These are phyloP conservation scores for Tetracladium marchalianum DNA, from an alignment of 495 filamentous ascomycete species.

Conservation along the genomic window DNA sequence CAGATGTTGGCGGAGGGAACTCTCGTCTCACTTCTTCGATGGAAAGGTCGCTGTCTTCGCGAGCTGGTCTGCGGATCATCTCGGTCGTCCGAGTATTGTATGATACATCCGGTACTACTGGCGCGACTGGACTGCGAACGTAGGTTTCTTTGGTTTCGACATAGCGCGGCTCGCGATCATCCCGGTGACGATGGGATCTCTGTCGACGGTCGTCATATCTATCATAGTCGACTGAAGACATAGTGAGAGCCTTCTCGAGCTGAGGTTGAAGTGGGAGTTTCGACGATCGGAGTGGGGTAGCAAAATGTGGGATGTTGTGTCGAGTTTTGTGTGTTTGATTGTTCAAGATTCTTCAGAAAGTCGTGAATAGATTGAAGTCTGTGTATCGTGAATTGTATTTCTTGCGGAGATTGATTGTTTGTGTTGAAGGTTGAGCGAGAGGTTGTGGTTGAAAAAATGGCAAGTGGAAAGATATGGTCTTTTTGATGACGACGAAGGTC, in stretches of 20 bases:
- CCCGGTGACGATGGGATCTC: slow-evolving; percentile 24
- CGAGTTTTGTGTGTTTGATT: too few species aligned
- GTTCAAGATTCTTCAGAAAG: too few species aligned
- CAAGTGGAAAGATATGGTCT: not conserved
- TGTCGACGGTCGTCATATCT: slow-evolving; percentile 13
- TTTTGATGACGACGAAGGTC: not conserved
- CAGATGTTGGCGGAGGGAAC: slow-evolving; percentile 48
- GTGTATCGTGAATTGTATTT: too few species aligned
- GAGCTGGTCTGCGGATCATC: slow-evolving; percentile 40
- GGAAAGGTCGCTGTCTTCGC: slow-evolving; percentile 48
- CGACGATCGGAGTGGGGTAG: too few species aligned
- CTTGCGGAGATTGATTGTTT: too few species aligned
- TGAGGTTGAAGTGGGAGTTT: not conserved
- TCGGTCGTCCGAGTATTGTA: slow-evolving; percentile 32
- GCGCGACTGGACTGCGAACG: slow-evolving; percentile 15
- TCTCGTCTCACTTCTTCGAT: slow-evolving; percentile 60
- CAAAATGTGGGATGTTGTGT: not conserved
- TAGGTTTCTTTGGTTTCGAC: slow-evolving; percentile 40
- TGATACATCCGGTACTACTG: slow-evolving; percentile 8
- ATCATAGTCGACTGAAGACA: slow-evolving; percentile 15
- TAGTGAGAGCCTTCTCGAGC: not conserved
- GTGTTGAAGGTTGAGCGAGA: too few species aligned
- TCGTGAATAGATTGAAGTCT: too few species aligned
- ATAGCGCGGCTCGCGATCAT: slow-evolving; percentile 30
- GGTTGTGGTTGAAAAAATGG: too few species aligned